Conservation (phyloP, 495 filamentous ascomycete species). For the Penicillium pulvis region DNA sequence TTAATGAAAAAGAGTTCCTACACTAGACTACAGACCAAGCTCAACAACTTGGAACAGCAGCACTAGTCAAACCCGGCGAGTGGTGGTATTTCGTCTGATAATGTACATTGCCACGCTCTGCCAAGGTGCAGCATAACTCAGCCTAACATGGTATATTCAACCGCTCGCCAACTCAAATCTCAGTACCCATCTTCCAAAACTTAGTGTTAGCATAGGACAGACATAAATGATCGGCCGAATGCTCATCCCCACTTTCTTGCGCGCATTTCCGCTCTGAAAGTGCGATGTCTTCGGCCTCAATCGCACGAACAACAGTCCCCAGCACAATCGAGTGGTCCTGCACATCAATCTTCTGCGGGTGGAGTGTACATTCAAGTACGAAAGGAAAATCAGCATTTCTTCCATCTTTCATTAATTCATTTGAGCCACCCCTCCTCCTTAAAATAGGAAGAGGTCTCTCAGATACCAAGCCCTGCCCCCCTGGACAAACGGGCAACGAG, state of each 20-base stretch:
- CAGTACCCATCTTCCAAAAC: constrained; percentile 48
- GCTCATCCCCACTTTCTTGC: constrained; percentile 9
- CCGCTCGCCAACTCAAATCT: constrained; percentile 23
- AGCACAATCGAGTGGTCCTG: constrained; percentile 49
- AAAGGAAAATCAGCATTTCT: constrained; percentile 36
- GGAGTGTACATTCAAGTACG: constrained; percentile 43
- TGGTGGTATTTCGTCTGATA: neutral
- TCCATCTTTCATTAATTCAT: neutral
- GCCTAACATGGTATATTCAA: neutral
- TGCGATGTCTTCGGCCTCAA: constrained; percentile 10
- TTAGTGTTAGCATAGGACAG: constrained; percentile 48
- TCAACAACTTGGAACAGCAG: neutral
- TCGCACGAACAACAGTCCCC: constrained; percentile 34
- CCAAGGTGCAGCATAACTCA: neutral
- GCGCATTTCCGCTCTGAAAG: neutral
- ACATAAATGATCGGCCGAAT: constrained; percentile 31
- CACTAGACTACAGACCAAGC: neutral
- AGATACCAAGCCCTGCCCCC: neutral
- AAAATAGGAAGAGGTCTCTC: constrained; percentile 36
- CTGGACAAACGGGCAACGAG: constrained; percentile 7
- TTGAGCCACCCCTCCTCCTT: constrained; percentile 18
- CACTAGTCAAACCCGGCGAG: neutral
- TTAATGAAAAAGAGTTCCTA: neutral
- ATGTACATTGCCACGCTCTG: constrained; percentile 10
- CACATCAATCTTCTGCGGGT: constrained; percentile 41